Evolutionary conservation across 768 basidiomycete species (phyloP).

Genomic region (Lactarius evosmus): DNA sequence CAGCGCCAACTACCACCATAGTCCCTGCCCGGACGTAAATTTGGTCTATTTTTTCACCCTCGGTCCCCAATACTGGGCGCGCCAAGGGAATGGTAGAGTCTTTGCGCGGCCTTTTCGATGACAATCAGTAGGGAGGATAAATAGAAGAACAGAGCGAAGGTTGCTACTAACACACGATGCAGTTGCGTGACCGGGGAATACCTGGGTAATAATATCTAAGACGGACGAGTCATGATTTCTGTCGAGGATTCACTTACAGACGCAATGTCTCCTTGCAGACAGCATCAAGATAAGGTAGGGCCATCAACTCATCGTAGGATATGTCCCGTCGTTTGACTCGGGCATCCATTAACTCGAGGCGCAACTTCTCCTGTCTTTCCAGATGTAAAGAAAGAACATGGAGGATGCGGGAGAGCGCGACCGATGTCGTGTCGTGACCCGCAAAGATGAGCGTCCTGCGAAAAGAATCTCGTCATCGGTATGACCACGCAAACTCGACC

Average conservation of each 20-base stretch:
- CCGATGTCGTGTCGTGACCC: slow-evolving; percentile 29
- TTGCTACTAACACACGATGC: slow-evolving; percentile 24
- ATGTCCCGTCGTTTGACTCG: slow-evolving; percentile 26
- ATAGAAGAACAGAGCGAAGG: not conserved
- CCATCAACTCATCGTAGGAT: slow-evolving; percentile 36
- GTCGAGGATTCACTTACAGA: slow-evolving; percentile 23
- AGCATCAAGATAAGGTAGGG: slow-evolving; percentile 40
- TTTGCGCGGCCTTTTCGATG: slow-evolving; percentile 13
- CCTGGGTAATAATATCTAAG: slow-evolving; percentile 1
- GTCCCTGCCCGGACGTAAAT: slow-evolving; percentile 18
- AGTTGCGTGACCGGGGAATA: slow-evolving; percentile 24
- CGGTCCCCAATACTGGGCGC: slow-evolving; percentile 10
- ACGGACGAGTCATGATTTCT: not conserved
- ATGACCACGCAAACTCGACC: not conserved
- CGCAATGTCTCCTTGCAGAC: slow-evolving; percentile 38
- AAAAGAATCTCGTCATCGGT: not conserved
- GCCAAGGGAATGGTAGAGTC: slow-evolving; percentile 16
- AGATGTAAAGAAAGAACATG: slow-evolving; percentile 27
- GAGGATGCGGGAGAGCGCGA: slow-evolving; percentile 27
- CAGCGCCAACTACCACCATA: slow-evolving; percentile 19
- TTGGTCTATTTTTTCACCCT: slow-evolving; percentile 10
- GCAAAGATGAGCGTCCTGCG: slow-evolving; percentile 28
- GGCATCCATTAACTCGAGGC: slow-evolving; percentile 24
- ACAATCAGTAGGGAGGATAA: not conserved
- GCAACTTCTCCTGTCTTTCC: slow-evolving; percentile 23